Evolutionary conservation across 495 filamentous ascomycete genomes (phyloP).

Genomic region (Penicillium soppii): DNA sequence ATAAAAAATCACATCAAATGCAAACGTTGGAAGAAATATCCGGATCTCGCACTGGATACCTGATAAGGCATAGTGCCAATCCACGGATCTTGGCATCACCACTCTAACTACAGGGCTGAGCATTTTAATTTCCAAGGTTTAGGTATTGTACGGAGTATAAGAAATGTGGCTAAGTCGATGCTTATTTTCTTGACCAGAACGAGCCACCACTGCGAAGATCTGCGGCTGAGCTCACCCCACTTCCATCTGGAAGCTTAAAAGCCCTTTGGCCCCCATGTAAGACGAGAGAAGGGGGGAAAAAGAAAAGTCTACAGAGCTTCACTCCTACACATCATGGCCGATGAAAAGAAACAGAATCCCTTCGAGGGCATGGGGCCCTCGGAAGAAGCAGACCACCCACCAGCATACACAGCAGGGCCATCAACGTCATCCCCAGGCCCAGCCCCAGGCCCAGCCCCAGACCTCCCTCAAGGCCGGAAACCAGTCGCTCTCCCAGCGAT

Average conservation of each 20-base stretch:
- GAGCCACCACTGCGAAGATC: neutral
- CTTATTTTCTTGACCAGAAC: neutral
- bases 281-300: neutral
- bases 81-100: neutral
- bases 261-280: neutral
- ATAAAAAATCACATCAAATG: neutral
- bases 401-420: conserved; percentile 1
- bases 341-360: conserved; percentile 7
- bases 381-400: neutral
- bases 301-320: too few relatives aligned
- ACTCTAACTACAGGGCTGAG: neutral
- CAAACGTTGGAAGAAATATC: conserved; percentile 1
- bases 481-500: conserved; percentile 32
- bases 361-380: neutral
- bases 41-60: conserved; percentile 5
- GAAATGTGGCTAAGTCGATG: neutral
- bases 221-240: conserved; percentile 4
- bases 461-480: conserved; percentile 1
- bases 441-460: neutral
- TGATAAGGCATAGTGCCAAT: neutral
- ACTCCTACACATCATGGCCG: neutral
- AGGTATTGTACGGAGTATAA: too few relatives aligned
- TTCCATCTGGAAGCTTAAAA: neutral
- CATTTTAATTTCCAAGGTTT: too few relatives aligned
- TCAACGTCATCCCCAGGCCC: neutral